Base-by-base conservation (phyloP, 495 filamentous ascomycete genomes). In the Daldinia concentrica region DNA sequence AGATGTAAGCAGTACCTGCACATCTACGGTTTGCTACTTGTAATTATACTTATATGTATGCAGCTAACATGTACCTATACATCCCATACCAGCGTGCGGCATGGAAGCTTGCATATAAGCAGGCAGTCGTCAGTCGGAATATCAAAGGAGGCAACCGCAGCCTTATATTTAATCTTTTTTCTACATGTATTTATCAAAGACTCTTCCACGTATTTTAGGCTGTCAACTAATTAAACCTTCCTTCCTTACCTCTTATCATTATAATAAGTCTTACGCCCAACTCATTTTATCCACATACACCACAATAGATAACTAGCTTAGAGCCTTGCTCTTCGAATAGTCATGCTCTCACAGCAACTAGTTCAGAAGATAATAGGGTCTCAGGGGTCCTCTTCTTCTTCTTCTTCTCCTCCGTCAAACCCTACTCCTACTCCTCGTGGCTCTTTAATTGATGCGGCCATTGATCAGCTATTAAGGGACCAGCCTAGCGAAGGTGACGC, bases 391-490 rank as follows among this genome's bases (percentile, higher is more conserved):
- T n/a, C n/a, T n/a, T n/a, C 26, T 41, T 51, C 22, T 0, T 14
- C 24, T n/a, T n/a, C 24, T 17, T 6, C 30, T 14, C 14, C 17
- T 29, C 4, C 8, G 17, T n/a, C 29, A 14, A n/a, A 19, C 7
- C 54, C 12, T 6, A 12, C 5, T 34, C 54, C 27, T 19, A 2
- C 34, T 5, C 12, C 63, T 55, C 52, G 9, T 17, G 27, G 19
- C 9, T 68, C 64, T 14, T 11, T 15, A 12, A 50, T 73, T 11
- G 70, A 73, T 62, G 61, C 55, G 4, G 65, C 57, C 0, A 66
- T 73, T 50, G 36, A 30, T 4, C 60, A 68, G 43, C 4, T 73
- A 14, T 37, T 73, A 24, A 65, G 66, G 14, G 65, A 72, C 14
- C 52, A 39, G 1, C 60, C 69, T 5, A 52, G 29, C 26, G 32